phyloP scores from a whole-genome alignment of 2,329 filamentous ascomycete species.

The Cadophora sp. region DNA sequence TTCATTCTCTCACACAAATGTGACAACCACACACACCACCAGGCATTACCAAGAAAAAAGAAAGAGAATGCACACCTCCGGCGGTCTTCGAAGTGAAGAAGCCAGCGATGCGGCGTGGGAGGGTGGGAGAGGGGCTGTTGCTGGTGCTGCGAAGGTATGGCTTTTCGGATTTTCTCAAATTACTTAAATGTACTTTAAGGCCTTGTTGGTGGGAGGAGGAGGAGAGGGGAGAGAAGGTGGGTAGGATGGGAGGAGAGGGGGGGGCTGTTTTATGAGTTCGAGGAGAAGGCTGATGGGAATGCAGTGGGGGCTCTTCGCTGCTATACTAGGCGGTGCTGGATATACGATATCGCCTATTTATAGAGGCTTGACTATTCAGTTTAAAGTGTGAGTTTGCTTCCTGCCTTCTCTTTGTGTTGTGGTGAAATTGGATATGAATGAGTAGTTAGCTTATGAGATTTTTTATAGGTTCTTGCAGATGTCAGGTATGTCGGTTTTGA shows the following conservation, averaged over 20 bases:
- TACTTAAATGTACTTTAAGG: no score
- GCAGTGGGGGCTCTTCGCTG: slow-evolving; percentile 73
- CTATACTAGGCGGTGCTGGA: slow-evolving; percentile 66
- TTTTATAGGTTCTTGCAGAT: slow-evolving; percentile 75
- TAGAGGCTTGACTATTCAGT: slow-evolving; percentile 74
- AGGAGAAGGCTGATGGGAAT: slow-evolving; percentile 23
- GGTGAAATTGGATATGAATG: neutral
- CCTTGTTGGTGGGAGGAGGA: neutral
- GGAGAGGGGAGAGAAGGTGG: neutral
- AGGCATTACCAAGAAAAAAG: neutral
- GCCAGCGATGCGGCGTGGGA: slow-evolving; percentile 75
- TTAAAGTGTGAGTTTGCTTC: slow-evolving; percentile 69
- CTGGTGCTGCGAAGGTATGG: slow-evolving; percentile 69
- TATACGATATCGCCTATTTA: slow-evolving; percentile 74
- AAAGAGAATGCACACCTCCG: slow-evolving; percentile 58
- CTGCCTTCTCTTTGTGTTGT: neutral
- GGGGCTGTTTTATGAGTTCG: neutral
- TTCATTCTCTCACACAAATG: slow-evolving; percentile 26
- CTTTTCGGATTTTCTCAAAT: neutral
- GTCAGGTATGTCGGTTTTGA: no score
- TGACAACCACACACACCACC: no score
- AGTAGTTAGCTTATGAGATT: neutral
- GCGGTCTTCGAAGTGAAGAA: slow-evolving; percentile 68
- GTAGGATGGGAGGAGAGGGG: neutral
- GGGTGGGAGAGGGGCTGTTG: slow-evolving; percentile 69